These are phyloP conservation scores for Spathaspora boniae DNA, from an alignment of 805 yeast species.

Conservation along the genomic window DNA sequence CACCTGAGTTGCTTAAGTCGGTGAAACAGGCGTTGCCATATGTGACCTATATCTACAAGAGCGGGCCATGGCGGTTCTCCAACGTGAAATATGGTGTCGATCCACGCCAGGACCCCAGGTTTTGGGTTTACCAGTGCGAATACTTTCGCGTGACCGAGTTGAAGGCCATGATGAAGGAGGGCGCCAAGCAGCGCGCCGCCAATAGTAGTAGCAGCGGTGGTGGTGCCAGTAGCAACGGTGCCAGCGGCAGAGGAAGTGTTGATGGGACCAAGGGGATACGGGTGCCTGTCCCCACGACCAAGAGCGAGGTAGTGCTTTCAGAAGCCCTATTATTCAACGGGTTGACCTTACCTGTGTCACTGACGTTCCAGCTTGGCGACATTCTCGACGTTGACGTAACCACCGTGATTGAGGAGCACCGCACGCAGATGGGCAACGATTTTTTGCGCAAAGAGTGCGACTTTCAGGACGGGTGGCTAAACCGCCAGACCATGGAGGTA, in stretches of 20 bases:
- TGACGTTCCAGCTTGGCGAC: conserved; percentile 78
- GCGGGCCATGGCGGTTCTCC: conserved; percentile 94
- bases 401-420: conserved; percentile 34
- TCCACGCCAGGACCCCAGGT: conserved; percentile 55
- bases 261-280: conserved; percentile 3
- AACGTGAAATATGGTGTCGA: conserved; percentile 76
- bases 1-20: conserved; percentile 40
- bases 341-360: conserved; percentile 57
- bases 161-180: conserved; percentile 2
- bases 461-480: conserved; percentile 79
- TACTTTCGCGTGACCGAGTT: conserved; percentile 58
- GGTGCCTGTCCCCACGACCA: conserved; percentile 8
- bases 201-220: no score
- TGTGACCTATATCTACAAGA: conserved; percentile 73
- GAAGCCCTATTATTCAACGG: conserved; percentile 67
- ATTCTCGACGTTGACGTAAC: conserved; percentile 62
- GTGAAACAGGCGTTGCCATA: conserved; percentile 80
- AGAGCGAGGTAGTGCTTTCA: conserved; percentile 22
- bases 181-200: not conserved
- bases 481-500: conserved; percentile 55
- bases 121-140: conserved; percentile 76
- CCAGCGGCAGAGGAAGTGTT: conserved; percentile 20
- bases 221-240: no score
- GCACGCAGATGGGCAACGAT: conserved; percentile 27
- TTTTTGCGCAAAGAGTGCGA: conserved; percentile 36